Base-by-base conservation (phyloP, 164 flowering plant genomes). In the Berberis thunbergii region DNA sequence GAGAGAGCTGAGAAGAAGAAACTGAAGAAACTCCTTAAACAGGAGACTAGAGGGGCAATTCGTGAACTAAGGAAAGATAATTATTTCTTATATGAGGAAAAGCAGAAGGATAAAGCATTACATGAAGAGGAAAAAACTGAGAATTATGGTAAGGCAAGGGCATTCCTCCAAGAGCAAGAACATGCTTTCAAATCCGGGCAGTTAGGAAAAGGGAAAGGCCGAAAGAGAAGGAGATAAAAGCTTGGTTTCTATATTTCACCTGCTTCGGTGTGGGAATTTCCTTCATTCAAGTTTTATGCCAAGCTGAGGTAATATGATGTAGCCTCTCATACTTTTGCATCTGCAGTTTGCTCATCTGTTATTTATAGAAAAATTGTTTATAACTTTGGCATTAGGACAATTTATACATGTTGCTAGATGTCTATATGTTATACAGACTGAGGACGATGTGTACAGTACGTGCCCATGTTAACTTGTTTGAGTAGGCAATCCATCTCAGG, bases 151-250 rank as follows among this genome's bases (percentile, higher is more conserved):
- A 81, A 79, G 72, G 86, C 81, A 10, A 74, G 64, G 70, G 86
- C 89, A 49, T 91, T 95, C 76, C 88, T 95, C 26, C 88, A 91
- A 77, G 97, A 91, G 57, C 99, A 95, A 77, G 92, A 89, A 67
- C 88, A 84, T 78, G 94, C 91, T n/a, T 85, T 77, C 74, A 95
- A 86, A 63, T 95, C 99, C 53, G 99, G 97, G 63, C 96, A 88
- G 64, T 63, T 89, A 57, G 99, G 99, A 40, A 88, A 83, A 67
- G 86, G 91, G 57, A 70, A 76, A 26, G 26, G 26, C 26, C 26
- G 26, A 69, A 87, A 84, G 77, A 82, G 89, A 69, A 87, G 83
- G 66, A 76, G 83, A 74, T 83, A 76, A 84, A 26, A 56, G 55
- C 59, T 61, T 50, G 4, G 3, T 43, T 63, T 42, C 43, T 42